Evolutionary conservation across 2,329 filamentous ascomycete species (phyloP), one percentile per base, ranked within the genome.

Genomic region (Bipolaris sorokiniana): DNA sequence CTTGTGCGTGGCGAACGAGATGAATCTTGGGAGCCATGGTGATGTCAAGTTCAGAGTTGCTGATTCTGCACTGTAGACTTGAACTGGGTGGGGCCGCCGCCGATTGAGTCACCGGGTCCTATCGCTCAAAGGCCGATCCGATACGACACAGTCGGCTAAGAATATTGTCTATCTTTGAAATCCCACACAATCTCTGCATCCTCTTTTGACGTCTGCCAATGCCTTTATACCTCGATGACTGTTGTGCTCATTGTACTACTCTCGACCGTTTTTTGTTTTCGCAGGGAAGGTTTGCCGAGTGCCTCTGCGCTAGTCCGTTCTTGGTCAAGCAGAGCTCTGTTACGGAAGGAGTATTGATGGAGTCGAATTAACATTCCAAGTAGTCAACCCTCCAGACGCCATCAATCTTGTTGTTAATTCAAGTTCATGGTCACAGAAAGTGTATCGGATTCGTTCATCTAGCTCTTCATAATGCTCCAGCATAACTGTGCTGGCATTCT

Each of bases 1-100:
- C 92, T 73, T 82, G 77, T 11, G 88, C 89, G 75, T 92, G 89
- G 76, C 90, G 88, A 68, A 92, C 84, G 64, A 89, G 81, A 75
- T 72, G 65, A 22, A 71, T 62, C 42, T 63, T 71, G 3, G 68
- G 68, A 45, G 67, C 53, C 68, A 71, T 73, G 50, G 50, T 49
- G 51, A 46, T 48, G 47, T 53, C 56, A 52, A 34, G 54, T 31
- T 54, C 42, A 36, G 44, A 46, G 51, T 54, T 46, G 46, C 40
- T 38, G 51, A 49, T 33, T 58, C 40, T 54, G 46, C 55, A 40
- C 13, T 46, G 18, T 45, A 41, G 40, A n/a, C 46, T 54, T 15
- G n/a, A 9, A 18, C n/a, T 34, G 40, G 37, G 54, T 57, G 51
- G 55, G 55, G 55, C 51, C 23, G 28, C 28, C 16, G 36, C 36